Evolutionary conservation across 345 rosid genomes (phyloP), one percentile per base, ranked within the genome.

Genomic region (Erucastrum elatum): DNA sequence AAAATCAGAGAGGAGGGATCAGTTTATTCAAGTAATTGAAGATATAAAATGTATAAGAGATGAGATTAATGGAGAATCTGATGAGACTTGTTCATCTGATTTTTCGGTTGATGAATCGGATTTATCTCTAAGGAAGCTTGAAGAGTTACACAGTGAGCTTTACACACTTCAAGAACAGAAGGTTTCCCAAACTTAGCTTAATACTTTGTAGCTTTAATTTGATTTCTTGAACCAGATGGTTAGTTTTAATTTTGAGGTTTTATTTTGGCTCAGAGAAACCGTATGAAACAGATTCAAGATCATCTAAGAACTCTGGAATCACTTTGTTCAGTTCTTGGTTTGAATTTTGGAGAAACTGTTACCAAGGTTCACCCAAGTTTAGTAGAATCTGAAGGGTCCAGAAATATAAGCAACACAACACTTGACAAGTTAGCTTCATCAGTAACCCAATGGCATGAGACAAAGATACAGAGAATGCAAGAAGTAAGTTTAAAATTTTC

Each of bases 401-500:
- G 75, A 72, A 86, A 85, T 71, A 84, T 91, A 72, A 89, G 89
- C 61, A 64, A 87, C 56, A 80, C 69, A 59, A 84, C 91, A 56
- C 88, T 91, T 75, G 59, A 87, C 76, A 81, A 67, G 76, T 75
- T 94, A 84, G 79, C 74, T 73, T 71, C 84, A 56, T 79, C 83
- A 51, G 81, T 87, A 41, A 63, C 82, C 62, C 80, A 85, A 12
- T 85, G 89, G 70, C 83, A 92, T 58, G 91, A 88, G 81, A 82
- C 83, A 71, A 95, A 95, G 85, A 70, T 90, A 53, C 90, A 91
- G 65, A 90, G 99, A 83, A 90, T 91, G 94, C 90, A 90, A 77
- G 88, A 76, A 89, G 98, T 94, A 74, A 69, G 64, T 60, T 3
- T 11, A 12, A 44, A 21, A 68, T 3, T 33, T 4, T 17, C 13